These are phyloP conservation scores for Phytophthora nicotianae DNA, from an alignment of 352 stramenopile genomes.

Conservation along the genomic window DNA sequence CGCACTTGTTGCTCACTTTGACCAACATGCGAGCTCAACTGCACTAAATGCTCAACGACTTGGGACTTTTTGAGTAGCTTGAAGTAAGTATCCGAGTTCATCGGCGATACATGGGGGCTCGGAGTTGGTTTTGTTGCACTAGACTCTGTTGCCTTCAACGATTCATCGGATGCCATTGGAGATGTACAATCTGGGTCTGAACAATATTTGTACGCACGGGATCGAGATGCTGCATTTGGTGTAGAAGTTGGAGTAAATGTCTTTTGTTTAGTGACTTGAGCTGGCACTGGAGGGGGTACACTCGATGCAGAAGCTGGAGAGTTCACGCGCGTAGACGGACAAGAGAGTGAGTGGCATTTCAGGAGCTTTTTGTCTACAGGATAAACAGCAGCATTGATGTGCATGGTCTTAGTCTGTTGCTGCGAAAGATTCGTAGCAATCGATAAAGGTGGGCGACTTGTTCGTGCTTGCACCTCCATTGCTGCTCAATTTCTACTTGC, in stretches of 20 bases:
- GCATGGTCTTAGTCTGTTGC: conserved; percentile 17
- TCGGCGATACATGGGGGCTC: conserved; percentile 23
- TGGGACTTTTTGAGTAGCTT: conserved; percentile 72
- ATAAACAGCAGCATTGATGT: conserved; percentile 3
- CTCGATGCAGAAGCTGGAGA: conserved; percentile 10
- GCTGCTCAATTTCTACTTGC: conserved; percentile 5
- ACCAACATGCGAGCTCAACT: conserved; percentile 44
- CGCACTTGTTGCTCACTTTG: conserved; percentile 51
- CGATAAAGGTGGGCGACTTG: conserved; percentile 21
- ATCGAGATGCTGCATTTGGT: conserved; percentile 4
- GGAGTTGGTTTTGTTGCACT: conserved; percentile 3
- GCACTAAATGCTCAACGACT: conserved; percentile 59
- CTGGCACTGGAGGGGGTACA: conserved; percentile 14
- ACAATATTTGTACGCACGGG: conserved; percentile 41
- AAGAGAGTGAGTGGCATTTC: conserved; percentile 21
- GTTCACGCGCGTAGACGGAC: conserved; percentile 17
- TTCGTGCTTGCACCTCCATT: conserved; percentile 24
- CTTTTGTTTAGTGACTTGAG: conserved; percentile 6
- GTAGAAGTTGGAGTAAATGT: conserved; percentile 19
- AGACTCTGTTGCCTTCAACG: conserved; percentile 11
- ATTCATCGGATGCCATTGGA: conserved; percentile 2
- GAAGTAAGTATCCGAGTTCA: conserved; percentile 67
- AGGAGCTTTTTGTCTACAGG: conserved; percentile 1
- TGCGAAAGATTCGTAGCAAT: conserved; percentile 28
- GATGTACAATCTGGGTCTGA: conserved; percentile 42